Evolutionary conservation across 1,284 basidiomycete genomes (phyloP), one percentile per base, ranked within the genome.

Genomic region (Pascua sp.): DNA sequence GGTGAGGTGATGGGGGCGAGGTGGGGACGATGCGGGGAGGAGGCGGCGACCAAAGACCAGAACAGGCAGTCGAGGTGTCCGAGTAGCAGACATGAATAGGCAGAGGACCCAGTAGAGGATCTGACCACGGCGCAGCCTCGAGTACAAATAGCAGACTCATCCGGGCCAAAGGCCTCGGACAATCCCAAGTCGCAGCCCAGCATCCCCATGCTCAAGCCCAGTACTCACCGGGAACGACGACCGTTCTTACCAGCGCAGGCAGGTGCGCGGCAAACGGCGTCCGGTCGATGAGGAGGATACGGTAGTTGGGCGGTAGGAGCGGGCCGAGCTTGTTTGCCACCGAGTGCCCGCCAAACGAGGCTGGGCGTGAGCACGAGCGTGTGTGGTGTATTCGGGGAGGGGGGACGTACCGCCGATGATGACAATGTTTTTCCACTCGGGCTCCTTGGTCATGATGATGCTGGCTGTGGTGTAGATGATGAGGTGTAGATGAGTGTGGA

Each of bases 191-290:
- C n/a, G n/a, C n/a, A n/a, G n/a, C n/a, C n/a, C n/a, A n/a, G n/a
- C n/a, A n/a, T n/a, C n/a, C n/a, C n/a, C n/a, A n/a, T n/a, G n/a
- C n/a, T n/a, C n/a, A n/a, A n/a, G n/a, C n/a, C n/a, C n/a, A n/a
- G n/a, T n/a, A 62, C 69, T 55, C 32, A 65, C 77, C 77, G 16
- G 78, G 74, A 3, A 72, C 66, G 32, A 80, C 77, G 8, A 76
- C 62, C 1, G 73, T 78, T 49, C 79, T 65, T 7, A 80, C 68
- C 13, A 71, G 59, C 2, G 69, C 74, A 32, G 78, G 67, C 1
- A 73, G 67, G 66, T 72, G 79, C 54, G 70, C 77, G 0, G 71
- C 68, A 40, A 68, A 75, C 2, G 68, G 69, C 16, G 24, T 60
- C 10, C 40, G 48, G 11, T 60, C 59, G 41, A 60, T 51, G 8